These are phyloP conservation scores for Amanita pallidorosea DNA, from an alignment of 768 basidiomycete genomes.

Conservation along the genomic window DNA sequence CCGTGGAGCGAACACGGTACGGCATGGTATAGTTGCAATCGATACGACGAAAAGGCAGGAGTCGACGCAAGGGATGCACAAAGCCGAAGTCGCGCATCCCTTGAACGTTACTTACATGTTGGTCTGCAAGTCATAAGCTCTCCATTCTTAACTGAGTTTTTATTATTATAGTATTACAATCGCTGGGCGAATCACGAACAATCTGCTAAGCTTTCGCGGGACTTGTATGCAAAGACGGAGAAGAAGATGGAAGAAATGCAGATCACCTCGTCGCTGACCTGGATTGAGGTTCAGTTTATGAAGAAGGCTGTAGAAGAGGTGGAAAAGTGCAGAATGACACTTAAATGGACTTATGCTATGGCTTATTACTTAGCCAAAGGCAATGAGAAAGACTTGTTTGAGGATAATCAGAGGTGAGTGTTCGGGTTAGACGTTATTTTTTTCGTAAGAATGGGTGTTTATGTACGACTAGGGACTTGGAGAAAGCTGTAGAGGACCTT, in stretches of 20 bases:
- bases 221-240: slow-evolving; percentile 91
- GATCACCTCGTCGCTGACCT: slow-evolving; percentile 79
- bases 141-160: slow-evolving; percentile 1
- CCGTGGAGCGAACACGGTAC: slow-evolving; percentile 98
- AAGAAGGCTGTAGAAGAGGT: slow-evolving; percentile 95
- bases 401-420: slow-evolving; percentile 86
- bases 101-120: slow-evolving; percentile 95
- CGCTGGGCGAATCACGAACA: slow-evolving; percentile 99
- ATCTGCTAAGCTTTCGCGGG: slow-evolving; percentile 91
- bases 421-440: background rate
- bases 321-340: slow-evolving; percentile 82
- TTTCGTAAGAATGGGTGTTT: background rate
- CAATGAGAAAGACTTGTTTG: slow-evolving; percentile 91
- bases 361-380: slow-evolving; percentile 89
- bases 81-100: slow-evolving; percentile 76
- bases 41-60: slow-evolving; percentile 88
- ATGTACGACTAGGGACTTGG: slow-evolving; percentile 56
- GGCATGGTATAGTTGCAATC: slow-evolving; percentile 95
- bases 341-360: slow-evolving; percentile 99
- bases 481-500: slow-evolving; percentile 90
- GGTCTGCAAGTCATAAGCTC: slow-evolving; percentile 18
- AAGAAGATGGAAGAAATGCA: slow-evolving; percentile 99
- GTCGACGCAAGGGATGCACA: slow-evolving; percentile 87
- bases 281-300: slow-evolving; percentile 99
- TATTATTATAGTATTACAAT: slow-evolving; percentile 79